A percentile compares a stretch with the other conserved stretches of the same genome.
These are phyloP conservation scores for Botrytis byssoidea DNA, from an alignment of 2,329 filamentous ascomycete species.

Conservation along the genomic window DNA sequence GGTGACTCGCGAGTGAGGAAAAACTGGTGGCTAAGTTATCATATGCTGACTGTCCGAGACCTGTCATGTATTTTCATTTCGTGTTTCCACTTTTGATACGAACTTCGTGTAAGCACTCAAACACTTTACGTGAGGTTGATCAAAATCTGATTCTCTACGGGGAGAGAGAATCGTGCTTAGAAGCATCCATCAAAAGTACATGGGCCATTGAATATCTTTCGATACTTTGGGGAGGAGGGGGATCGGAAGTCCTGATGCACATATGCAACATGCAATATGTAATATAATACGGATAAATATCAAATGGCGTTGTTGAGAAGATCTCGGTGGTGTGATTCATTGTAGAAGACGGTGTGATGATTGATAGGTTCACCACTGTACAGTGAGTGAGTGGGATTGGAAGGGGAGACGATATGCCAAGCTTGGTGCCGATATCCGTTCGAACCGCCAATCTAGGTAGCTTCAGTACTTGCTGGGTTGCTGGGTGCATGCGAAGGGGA, in stretches of 20 bases:
- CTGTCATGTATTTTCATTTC: neutral
- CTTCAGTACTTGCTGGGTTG: too few relatives aligned
- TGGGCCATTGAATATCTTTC: neutral
- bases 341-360: slow-evolving; percentile 5
- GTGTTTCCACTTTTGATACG: slow-evolving; percentile 13
- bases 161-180: neutral
- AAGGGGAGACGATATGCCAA: neutral
- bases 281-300: neutral
- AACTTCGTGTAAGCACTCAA: neutral
- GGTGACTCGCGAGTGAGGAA: too few relatives aligned
- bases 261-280: neutral
- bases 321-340: neutral
- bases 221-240: neutral
- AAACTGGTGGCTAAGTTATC: neutral
- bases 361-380: neutral
- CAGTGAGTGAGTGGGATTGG: too few relatives aligned
- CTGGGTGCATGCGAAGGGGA: neutral
- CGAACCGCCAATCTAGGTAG: too few relatives aligned
- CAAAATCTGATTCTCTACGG: neutral
- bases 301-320: neutral
- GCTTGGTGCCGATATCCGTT: slow-evolving; percentile 6
- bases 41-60: neutral
- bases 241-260: neutral
- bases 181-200: too few relatives aligned
- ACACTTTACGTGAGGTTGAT: neutral